These are phyloP conservation scores for Yamadazyma jaroonii DNA, from an alignment of 1,139 yeast species.

Conservation along the genomic window DNA sequence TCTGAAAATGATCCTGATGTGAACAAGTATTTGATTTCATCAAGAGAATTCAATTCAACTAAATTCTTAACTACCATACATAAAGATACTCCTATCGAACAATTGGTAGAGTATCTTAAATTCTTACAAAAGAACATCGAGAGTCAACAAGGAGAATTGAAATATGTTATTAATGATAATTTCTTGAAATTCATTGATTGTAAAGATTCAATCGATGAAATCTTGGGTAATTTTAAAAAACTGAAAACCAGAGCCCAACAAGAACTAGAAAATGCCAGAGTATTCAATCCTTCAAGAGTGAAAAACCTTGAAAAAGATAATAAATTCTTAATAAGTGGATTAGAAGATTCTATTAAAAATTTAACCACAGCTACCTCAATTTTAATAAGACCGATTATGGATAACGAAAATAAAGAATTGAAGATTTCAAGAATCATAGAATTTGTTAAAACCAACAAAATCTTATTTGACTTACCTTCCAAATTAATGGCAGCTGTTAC, in stretches of 20 bases:
- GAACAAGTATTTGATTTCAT: slow-evolving; percentile 61
- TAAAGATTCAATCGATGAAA: slow-evolving; percentile 53
- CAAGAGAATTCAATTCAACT: slow-evolving; percentile 70
- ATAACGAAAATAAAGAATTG: slow-evolving; percentile 57
- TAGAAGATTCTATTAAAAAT: slow-evolving; percentile 45
- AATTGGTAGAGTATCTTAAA: slow-evolving; percentile 54
- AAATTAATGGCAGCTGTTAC: slow-evolving; percentile 51
- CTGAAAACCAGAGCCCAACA: slow-evolving; percentile 37
- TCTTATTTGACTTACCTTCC: slow-evolving; percentile 72
- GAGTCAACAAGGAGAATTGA: slow-evolving; percentile 64
- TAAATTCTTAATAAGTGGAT: slow-evolving; percentile 25
- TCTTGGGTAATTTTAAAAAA: slow-evolving; percentile 30
- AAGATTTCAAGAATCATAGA: slow-evolving; percentile 60
- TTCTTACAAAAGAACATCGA: slow-evolving; percentile 61
- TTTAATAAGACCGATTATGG: slow-evolving; percentile 73
- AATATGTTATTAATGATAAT: slow-evolving; percentile 67
- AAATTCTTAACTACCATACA: slow-evolving; percentile 70
- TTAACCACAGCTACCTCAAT: slow-evolving; percentile 60
- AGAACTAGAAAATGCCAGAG: slow-evolving; percentile 34
- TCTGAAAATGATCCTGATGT: slow-evolving; percentile 42
- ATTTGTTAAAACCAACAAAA: slow-evolving; percentile 59
- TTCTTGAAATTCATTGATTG: slow-evolving; percentile 73
- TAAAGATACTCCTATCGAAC: slow-evolving; percentile 63
- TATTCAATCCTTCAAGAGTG: slow-evolving; percentile 37
- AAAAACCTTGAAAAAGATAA: slow-evolving; percentile 19